Evolutionary conservation across 768 basidiomycete genomes (phyloP).

Genomic region (Multifurca ochricompacta): DNA sequence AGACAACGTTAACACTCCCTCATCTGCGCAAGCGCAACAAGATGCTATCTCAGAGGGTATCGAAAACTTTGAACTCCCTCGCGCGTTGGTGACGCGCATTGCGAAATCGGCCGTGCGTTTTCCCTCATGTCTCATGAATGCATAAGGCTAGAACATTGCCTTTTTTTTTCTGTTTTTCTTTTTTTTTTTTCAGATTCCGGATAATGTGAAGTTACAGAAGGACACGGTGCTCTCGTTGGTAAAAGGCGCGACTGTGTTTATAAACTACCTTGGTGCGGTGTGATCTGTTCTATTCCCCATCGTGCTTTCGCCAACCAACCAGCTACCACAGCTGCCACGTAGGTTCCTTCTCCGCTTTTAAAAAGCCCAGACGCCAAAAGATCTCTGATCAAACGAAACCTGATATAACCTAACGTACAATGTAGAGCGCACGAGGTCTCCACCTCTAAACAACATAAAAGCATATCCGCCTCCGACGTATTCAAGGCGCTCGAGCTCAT

Average conservation of each 20-base stretch:
- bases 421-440: slow-evolving; percentile 84
- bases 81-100: slow-evolving; percentile 72
- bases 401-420: neutral
- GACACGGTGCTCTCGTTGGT: slow-evolving; percentile 79
- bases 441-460: slow-evolving; percentile 75
- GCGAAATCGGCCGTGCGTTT: slow-evolving; percentile 71
- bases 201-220: slow-evolving; percentile 81
- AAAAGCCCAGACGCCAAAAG: neutral
- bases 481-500: slow-evolving; percentile 77
- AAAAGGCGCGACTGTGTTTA: slow-evolving; percentile 90
- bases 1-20: slow-evolving; percentile 44
- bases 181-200: slow-evolving; percentile 52
- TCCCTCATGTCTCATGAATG: neutral
- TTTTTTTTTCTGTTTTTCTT: too few species aligned
- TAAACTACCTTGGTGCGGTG: slow-evolving; percentile 78
- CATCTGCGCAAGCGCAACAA: slow-evolving; percentile 72
- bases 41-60: slow-evolving; percentile 77
- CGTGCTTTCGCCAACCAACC: neutral
- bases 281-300: neutral
- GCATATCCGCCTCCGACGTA: slow-evolving; percentile 84
- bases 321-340: slow-evolving; percentile 5
- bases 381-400: too few species aligned
- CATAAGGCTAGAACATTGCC: too few species aligned
- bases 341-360: slow-evolving; percentile 38
- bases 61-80: slow-evolving; percentile 84